These are phyloP conservation scores for Fusarium mundagurra DNA, from an alignment of 2,329 filamentous ascomycete species.

Conservation along the genomic window DNA sequence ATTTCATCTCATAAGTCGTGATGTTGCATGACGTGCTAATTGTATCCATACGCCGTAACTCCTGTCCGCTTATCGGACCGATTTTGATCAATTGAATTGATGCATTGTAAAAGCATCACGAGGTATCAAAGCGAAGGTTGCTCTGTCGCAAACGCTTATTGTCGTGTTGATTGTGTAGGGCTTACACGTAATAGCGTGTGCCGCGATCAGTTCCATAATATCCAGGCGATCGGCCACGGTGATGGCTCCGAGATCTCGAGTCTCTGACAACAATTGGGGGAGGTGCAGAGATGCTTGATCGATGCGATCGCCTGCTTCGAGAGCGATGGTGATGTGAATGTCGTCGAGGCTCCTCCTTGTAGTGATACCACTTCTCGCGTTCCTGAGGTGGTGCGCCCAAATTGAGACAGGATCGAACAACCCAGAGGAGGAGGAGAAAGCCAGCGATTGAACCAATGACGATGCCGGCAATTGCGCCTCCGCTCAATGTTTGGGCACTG, in stretches of 20 bases:
- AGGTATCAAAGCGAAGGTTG: not conserved
- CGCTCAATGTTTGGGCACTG: slow-evolving; percentile 46
- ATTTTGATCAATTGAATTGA: not conserved
- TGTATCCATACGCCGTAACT: not conserved
- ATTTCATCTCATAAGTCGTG: slow-evolving; percentile 20
- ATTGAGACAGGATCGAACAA: slow-evolving; percentile 57
- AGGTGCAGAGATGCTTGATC: slow-evolving; percentile 40
- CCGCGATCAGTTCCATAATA: slow-evolving; percentile 29
- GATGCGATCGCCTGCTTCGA: slow-evolving; percentile 33
- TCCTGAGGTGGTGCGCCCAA: slow-evolving; percentile 50
- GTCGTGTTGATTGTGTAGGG: not conserved
- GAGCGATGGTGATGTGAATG: slow-evolving; percentile 35
- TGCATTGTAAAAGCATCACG: not conserved
- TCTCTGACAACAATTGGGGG: slow-evolving; percentile 37
- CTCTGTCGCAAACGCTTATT: not conserved
- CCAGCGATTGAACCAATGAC: slow-evolving; percentile 25
- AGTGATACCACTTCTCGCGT: slow-evolving; percentile 47
- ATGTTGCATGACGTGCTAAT: not conserved
- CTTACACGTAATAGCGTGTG: slow-evolving; percentile 28
- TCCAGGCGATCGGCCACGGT: slow-evolving; percentile 22
- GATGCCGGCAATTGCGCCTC: slow-evolving; percentile 54
- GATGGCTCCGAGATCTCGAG: slow-evolving; percentile 34
- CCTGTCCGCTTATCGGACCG: not conserved
- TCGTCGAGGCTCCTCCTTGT: slow-evolving; percentile 38
- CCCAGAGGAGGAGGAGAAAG: slow-evolving; percentile 56